Evolutionary conservation across 345 rosid genomes (phyloP), one percentile per base, ranked within the genome.

Genomic region (Murraya koenigii): DNA sequence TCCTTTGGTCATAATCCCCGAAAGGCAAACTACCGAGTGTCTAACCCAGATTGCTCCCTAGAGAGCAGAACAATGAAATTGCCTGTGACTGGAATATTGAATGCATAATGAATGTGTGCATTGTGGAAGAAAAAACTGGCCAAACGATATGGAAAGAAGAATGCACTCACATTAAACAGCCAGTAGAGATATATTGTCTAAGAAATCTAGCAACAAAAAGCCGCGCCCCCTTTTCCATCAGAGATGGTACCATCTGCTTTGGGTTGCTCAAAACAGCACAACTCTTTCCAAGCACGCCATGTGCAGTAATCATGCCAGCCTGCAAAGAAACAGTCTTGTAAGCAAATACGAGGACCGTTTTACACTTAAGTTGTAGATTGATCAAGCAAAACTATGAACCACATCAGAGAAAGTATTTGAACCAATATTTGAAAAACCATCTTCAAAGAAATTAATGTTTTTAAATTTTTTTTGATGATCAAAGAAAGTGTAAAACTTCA

Each of bases 241-340:
- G 67, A 52, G 99, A 89, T 28, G 90, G 97, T 66, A 87, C 96
- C 99, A 95, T 93, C 71, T 87, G 94, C 66, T 77, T 87, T 5
- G 94, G 98, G 69, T 95, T 93, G 66, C 82, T 76, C 52, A 90
- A 76, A n/a, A n/a, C n/a, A 66, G 73, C 65, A 60, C 78, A 78
- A 23, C 64, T 81, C 75, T 86, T 85, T 64, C 44, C 54, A 54
- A 75, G 54, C 66, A 41, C 47, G 10, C 47, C 47, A 41, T 41
- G 14, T 2, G 15, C 95, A 44, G 94, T 90, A 75, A 81, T 79
- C 86, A 87, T 81, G 78, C 96, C 99, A 17, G 94, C 91, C 98
- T 95, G 85, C 75, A 80, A 65, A 77, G 23, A 35, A 52, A 20
- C 38, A 35, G 6, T 15, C 11, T 76, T 54, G 35, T 52, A 39